A percentile compares a stretch with the other conserved stretches of the same genome.
phyloP scores from a whole-genome alignment of 306 rosid species.

The Gleditsia sinensis region DNA sequence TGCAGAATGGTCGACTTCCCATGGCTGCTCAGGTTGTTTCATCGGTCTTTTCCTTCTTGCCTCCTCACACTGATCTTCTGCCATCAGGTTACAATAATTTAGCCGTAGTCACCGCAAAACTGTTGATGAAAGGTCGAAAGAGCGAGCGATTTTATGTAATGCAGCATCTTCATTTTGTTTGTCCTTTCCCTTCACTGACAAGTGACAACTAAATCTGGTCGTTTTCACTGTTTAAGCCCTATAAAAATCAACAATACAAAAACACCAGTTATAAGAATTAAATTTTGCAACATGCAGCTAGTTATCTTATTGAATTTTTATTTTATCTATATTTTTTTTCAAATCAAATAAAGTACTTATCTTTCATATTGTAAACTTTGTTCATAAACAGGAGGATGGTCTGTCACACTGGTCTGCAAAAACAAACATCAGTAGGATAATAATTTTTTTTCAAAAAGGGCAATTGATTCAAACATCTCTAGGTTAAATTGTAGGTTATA shows the following conservation, averaged over 20 bases:
- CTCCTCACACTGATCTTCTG: neutral
- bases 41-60: neutral
- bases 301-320: neutral
- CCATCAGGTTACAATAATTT: neutral
- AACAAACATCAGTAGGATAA: neutral
- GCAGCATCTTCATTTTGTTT: neutral
- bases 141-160: neutral
- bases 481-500: neutral
- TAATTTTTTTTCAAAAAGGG: neutral
- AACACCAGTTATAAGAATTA: neutral
- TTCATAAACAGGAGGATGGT: neutral
- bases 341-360: neutral
- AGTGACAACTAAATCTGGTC: neutral
- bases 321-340: neutral
- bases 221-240: neutral
- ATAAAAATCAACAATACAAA: neutral
- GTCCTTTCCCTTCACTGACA: neutral
- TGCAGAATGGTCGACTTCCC: conserved; percentile 62
- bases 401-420: neutral
- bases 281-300: neutral
- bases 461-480: neutral
- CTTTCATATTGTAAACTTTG: conserved; percentile 2
- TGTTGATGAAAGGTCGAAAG: neutral
- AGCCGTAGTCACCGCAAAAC: neutral
- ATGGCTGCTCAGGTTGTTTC: conserved; percentile 71